Evolutionary conservation across 768 basidiomycete species (phyloP).

Genomic region (Ephemerocybe angulata): DNA sequence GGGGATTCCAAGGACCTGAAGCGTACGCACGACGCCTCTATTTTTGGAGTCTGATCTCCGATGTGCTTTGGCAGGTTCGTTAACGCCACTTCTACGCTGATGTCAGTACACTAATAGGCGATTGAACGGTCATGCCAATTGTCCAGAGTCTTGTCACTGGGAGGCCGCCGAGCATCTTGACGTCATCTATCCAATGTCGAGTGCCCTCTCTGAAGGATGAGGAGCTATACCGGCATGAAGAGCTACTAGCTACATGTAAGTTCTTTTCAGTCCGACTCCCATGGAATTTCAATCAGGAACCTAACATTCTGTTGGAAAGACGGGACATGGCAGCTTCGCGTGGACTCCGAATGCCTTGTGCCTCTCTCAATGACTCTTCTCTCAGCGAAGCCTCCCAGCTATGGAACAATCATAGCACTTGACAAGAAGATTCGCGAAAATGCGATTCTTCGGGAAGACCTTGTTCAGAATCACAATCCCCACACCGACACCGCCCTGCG

Average conservation of each 20-base stretch:
- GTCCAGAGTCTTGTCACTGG: conserved; percentile 44
- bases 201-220: conserved; percentile 48
- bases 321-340: conserved; percentile 45
- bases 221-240: conserved; percentile 37
- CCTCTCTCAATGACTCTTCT: conserved; percentile 40
- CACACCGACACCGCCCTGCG: conserved; percentile 40
- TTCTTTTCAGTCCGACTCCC: conserved; percentile 1
- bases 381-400: conserved; percentile 40
- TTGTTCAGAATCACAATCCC: conserved; percentile 18
- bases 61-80: conserved; percentile 49
- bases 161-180: conserved; percentile 43
- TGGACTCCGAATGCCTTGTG: conserved; percentile 37
- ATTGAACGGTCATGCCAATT: conserved; percentile 1
- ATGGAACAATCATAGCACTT: conserved; percentile 45
- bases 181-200: conserved; percentile 41
- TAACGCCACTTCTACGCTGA: background rate
- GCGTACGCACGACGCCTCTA: conserved; percentile 51
- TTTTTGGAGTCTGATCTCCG: conserved; percentile 52
- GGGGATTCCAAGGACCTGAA: conserved; percentile 47
- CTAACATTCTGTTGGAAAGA: conserved; percentile 32
- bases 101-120: background rate
- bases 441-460: conserved; percentile 22
- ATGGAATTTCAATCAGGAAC: background rate
- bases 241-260: conserved; percentile 45
- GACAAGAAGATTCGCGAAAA: conserved; percentile 46